Base-by-base conservation (phyloP, 306 rosid genomes). In the Vigna radiata region DNA sequence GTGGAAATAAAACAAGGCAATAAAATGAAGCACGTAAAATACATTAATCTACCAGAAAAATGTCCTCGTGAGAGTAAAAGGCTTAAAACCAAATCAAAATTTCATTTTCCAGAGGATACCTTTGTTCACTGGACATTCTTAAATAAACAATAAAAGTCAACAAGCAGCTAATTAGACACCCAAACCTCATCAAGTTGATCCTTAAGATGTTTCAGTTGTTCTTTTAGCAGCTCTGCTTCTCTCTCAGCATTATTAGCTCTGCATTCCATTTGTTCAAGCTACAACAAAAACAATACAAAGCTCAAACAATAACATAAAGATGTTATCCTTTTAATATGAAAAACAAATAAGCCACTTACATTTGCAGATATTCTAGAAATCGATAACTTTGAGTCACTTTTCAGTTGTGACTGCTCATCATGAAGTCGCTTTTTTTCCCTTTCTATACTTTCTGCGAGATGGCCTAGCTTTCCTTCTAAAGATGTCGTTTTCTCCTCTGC, bases 221-320 rank as follows among this genome's bases (percentile, higher is more conserved):
- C 90, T 77, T 82, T 87, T 65, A 92, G 85, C 53, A 90, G 89
- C 80, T 82, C 84, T 41, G 90, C 83, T 84, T 95, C 97, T 68
- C 74, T 88, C 86, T 90, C 95, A 21, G 96, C 95, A 84, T 82
- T 90, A 36, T 70, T 85, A 80, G 97, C 96, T 81, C 85, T 87
- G 75, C 86, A 89, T 64, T 88, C 93, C 96, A 87, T 88, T 78
- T 88, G 83, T 79, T 92, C 93, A 80, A 87, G 93, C 98, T 90
- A 76, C 80, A 77, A 78, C 46, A 61, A 76, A 60, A 75, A 78
- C 80, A 78, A 55, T 55, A 58, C 15, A 64, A 52, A 71, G 48
- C 81, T 78, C 75, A 66, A 82, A 54, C 59, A 33, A 63, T 27
- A 60, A 48, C 5, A 17, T 2, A 25, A 72, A 33, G 64, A 44